Conservation (phyloP, 306 rosid genomes). For the Elaeagnus macrophylla region DNA sequence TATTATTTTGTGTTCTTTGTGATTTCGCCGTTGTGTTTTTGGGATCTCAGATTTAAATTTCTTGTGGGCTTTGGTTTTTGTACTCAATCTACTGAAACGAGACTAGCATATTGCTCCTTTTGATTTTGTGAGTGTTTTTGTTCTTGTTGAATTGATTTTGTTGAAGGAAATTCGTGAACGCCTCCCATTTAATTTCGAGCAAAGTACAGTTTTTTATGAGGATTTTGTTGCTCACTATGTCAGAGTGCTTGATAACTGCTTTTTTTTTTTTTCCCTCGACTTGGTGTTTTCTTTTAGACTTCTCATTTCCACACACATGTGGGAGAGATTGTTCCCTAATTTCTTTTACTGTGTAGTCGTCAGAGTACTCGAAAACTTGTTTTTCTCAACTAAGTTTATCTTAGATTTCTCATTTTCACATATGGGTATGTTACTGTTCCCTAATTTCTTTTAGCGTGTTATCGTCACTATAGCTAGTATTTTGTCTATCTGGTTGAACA, state of each 20-base stretch:
- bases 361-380: too few species aligned
- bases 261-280: slow-evolving; percentile 14
- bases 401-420: too few species aligned
- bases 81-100: slow-evolving; percentile 15
- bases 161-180: slow-evolving; percentile 12
- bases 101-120: slow-evolving; percentile 1
- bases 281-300: slow-evolving; percentile 35
- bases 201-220: neutral
- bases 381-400: too few species aligned
- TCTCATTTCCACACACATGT: slow-evolving; percentile 23
- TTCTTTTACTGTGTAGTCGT: too few species aligned
- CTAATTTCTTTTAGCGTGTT: too few species aligned
- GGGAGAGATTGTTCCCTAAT: slow-evolving; percentile 10
- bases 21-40: slow-evolving; percentile 16
- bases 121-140: neutral
- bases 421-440: too few species aligned
- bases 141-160: slow-evolving; percentile 12
- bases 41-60: slow-evolving; percentile 45
- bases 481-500: too few species aligned
- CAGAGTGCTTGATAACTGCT: slow-evolving; percentile 19
- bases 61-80: slow-evolving; percentile 22
- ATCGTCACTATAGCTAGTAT: too few species aligned
- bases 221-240: slow-evolving; percentile 13
- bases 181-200: neutral
- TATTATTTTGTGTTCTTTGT: slow-evolving; percentile 11